Percentiles rank a stretch among this genome's conserved stretches.
These are phyloP conservation scores for Fusarium scirpi DNA, from an alignment of 2,329 filamentous ascomycete genomes.

Conservation along the genomic window DNA sequence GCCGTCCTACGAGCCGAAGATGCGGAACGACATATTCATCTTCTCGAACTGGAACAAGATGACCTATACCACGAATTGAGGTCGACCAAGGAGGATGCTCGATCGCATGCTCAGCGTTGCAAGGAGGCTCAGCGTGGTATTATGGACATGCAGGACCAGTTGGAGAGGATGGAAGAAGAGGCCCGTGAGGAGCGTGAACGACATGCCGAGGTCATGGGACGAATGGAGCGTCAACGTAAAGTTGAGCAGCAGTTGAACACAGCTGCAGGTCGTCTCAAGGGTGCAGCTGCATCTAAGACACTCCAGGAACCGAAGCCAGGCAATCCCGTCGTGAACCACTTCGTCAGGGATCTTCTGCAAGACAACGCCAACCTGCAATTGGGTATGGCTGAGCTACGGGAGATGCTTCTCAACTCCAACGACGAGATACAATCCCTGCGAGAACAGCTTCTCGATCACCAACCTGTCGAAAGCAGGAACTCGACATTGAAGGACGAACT, in stretches of 20 bases:
- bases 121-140: constrained; percentile 85
- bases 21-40: constrained; percentile 82
- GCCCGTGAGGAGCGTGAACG: constrained; percentile 82
- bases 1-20: constrained; percentile 80
- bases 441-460: constrained; percentile 83
- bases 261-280: constrained; percentile 83
- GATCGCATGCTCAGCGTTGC: constrained; percentile 84
- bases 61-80: constrained; percentile 75
- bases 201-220: constrained; percentile 82
- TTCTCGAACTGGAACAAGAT: constrained; percentile 85
- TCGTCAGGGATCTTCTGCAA: constrained; percentile 93
- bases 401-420: constrained; percentile 91
- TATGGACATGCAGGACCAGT: constrained; percentile 82
- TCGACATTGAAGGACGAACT: constrained; percentile 80
- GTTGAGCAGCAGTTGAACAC: constrained; percentile 86
- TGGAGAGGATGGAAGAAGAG: constrained; percentile 90
- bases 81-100: constrained; percentile 78
- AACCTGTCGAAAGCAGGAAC: constrained; percentile 66
- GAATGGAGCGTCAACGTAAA: constrained; percentile 85
- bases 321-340: constrained; percentile 87
- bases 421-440: constrained; percentile 91
- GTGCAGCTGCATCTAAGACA: constrained; percentile 78
- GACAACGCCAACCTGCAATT: constrained; percentile 96
- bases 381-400: constrained; percentile 89
- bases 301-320: constrained; percentile 69